Evolutionary conservation across 2,329 filamentous ascomycete genomes (phyloP).

Genomic region (Colletotrichum sidae): DNA sequence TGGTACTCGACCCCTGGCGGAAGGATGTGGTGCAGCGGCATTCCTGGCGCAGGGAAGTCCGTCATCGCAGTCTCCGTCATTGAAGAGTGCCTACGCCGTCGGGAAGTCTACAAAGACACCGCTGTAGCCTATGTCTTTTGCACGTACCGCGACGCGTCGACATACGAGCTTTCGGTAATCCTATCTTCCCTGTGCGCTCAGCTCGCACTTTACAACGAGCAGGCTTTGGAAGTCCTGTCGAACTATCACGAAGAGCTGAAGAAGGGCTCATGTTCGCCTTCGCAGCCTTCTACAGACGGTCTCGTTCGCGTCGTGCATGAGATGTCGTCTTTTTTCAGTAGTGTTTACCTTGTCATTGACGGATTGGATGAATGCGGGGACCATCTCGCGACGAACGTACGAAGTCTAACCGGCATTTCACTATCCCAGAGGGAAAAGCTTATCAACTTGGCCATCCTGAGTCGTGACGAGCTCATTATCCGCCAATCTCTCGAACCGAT

Average conservation of each 20-base stretch:
- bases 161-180: neutral
- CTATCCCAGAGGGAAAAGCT: neutral
- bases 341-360: neutral
- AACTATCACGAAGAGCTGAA: neutral
- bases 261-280: neutral
- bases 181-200: neutral
- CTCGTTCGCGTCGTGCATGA: neutral
- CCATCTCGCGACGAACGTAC: neutral
- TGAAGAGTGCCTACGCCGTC: neutral
- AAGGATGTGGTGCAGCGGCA: constrained; percentile 7
- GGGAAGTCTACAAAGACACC: neutral
- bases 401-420: constrained; percentile 11
- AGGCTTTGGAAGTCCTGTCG: neutral
- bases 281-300: neutral
- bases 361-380: constrained; percentile 7
- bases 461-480: neutral
- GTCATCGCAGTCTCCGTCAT: constrained; percentile 1
- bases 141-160: neutral
- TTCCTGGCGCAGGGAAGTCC: constrained; percentile 5
- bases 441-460: constrained; percentile 1
- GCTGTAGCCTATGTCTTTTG: constrained; percentile 4
- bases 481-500: neutral
- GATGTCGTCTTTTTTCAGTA: neutral
- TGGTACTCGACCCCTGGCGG: neutral
- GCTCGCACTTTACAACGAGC: neutral